Evolutionary conservation across 805 yeast genomes (phyloP).

Genomic region (Lachancea quebecensis): DNA sequence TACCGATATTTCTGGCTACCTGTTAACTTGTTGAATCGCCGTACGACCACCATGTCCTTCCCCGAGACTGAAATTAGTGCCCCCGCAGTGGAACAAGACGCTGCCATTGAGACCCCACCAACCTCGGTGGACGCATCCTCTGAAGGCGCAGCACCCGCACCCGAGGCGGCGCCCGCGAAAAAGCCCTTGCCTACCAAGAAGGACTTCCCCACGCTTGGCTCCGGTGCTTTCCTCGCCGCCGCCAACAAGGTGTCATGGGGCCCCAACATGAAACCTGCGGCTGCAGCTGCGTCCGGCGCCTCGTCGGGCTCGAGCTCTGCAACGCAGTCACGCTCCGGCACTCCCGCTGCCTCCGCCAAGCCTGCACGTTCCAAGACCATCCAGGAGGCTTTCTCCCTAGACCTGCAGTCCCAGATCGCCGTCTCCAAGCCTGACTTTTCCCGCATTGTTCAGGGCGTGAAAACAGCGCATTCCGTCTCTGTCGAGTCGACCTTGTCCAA

Average conservation of each 20-base stretch:
- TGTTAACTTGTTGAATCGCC: conserved; percentile 5
- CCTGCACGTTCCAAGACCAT: conserved; percentile 52
- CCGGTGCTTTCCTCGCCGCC: conserved; percentile 31
- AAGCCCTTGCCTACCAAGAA: conserved; percentile 29
- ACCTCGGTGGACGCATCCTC: conserved; percentile 10
- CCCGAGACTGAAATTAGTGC: conserved; percentile 6
- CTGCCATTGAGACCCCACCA: conserved; percentile 16
- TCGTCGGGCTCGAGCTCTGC: conserved; percentile 12
- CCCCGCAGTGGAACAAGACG: conserved; percentile 10
- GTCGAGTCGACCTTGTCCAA: conserved; percentile 80
- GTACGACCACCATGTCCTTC: conserved; percentile 7
- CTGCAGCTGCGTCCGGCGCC: conserved; percentile 10
- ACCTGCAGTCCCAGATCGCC: conserved; percentile 58
- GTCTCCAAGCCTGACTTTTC: conserved; percentile 60
- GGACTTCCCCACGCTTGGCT: conserved; percentile 64
- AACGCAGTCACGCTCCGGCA: conserved; percentile 17
- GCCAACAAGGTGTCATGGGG: conserved; percentile 36
- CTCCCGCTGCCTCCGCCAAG: conserved; percentile 27
- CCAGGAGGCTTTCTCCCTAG: conserved; percentile 75
- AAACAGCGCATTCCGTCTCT: conserved; percentile 48
- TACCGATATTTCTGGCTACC: conserved; percentile 3
- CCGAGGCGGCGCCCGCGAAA: conserved; percentile 8
- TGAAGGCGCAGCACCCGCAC: conserved; percentile 4
- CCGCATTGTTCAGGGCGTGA: conserved; percentile 57
- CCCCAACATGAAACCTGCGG: conserved; percentile 40